Conservation (phyloP, 495 filamentous ascomycete genomes). For the Aspergillus nidulans region DNA sequence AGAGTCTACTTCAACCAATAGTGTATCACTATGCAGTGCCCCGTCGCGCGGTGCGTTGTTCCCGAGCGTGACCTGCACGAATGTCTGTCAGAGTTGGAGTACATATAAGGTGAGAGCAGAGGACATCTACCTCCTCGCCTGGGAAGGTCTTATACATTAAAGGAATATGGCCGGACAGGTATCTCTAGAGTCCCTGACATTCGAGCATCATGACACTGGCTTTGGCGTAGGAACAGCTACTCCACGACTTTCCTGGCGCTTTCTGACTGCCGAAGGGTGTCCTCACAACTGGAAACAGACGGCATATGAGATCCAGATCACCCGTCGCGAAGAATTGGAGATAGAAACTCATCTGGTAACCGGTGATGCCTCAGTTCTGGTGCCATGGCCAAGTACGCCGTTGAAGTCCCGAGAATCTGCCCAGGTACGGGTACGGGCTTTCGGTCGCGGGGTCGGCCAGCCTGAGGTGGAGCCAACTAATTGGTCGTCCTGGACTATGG, state of each 20-base stretch:
- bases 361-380: constrained; percentile 35
- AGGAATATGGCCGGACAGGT: neutral
- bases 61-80: neutral
- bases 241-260: constrained; percentile 35
- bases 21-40: neutral
- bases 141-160: neutral
- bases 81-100: neutral
- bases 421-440: constrained; percentile 34
- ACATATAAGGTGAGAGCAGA: neutral
- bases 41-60: neutral
- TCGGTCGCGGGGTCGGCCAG: constrained; percentile 14
- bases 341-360: constrained; percentile 13
- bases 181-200: constrained; percentile 12
- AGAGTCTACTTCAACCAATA: neutral
- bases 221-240: constrained; percentile 23
- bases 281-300: constrained; percentile 29
- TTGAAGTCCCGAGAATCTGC: constrained; percentile 38
- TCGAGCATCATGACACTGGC: constrained; percentile 32
- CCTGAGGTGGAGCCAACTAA: constrained; percentile 20
- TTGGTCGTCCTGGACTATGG: constrained; percentile 31
- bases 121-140: too few species aligned
- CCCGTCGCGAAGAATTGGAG: neutral
- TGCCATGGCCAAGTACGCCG: constrained; percentile 47
- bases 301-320: constrained; percentile 34
- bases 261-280: constrained; percentile 24